Evolutionary conservation across 176 grass and related monocot genomes (phyloP).

Genomic region (Carex littledalei): DNA sequence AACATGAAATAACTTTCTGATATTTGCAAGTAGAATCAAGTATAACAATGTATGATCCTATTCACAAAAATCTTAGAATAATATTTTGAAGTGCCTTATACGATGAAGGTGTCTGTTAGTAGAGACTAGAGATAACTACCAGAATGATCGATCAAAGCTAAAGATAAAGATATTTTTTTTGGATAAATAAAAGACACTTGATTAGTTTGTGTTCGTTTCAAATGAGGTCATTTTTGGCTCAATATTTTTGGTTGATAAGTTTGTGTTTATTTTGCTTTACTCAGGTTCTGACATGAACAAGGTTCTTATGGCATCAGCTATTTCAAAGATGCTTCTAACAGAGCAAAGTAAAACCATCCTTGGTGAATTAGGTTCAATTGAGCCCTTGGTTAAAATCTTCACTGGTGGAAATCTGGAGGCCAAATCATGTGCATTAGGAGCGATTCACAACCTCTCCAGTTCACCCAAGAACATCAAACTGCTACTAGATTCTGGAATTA

Average conservation of each 20-base stretch:
- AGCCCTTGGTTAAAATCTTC: conserved; percentile 78
- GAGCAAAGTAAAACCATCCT: conserved; percentile 67
- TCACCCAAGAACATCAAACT: conserved; percentile 48
- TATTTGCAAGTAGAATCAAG: background rate
- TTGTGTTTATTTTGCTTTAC: conserved; percentile 18
- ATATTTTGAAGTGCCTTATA: background rate
- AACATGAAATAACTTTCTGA: background rate
- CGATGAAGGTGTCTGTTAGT: background rate
- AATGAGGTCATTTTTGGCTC: background rate
- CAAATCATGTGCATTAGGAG: conserved; percentile 60
- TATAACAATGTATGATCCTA: background rate
- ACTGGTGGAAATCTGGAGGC: conserved; percentile 77
- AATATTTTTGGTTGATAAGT: background rate
- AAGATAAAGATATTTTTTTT: background rate
- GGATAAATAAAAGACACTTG: background rate
- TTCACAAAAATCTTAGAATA: background rate
- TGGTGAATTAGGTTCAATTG: conserved; percentile 60
- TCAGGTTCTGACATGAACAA: conserved; percentile 97
- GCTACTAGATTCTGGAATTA: conserved; percentile 56
- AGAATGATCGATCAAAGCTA: background rate
- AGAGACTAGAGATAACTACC: background rate
- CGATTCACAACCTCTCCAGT: conserved; percentile 65
- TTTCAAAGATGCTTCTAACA: conserved; percentile 87
- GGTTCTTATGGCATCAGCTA: conserved; percentile 79
- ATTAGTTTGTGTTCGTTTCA: background rate